Evolutionary conservation across 2,329 filamentous ascomycete species (phyloP), one percentile per base, ranked within the genome.

Genomic region (Calonectria pteridis): DNA sequence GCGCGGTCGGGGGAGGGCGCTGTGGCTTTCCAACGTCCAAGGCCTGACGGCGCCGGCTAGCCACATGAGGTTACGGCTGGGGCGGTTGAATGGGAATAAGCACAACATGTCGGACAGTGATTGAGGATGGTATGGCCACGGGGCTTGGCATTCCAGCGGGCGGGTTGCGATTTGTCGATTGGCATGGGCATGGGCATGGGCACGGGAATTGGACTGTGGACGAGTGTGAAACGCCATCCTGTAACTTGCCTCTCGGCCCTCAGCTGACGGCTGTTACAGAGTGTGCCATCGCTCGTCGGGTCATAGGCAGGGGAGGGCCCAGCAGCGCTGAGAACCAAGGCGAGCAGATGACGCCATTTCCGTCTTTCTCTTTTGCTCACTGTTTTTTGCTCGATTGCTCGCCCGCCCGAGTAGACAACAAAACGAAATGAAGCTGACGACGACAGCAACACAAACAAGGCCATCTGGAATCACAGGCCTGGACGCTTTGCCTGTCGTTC

Each of bases 251-350:
- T 58, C 50, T 37, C 28, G 13, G 18, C n/a, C 9, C 55, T 63
- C 59, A 43, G 59, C 59, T 29, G 59, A 63, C 16, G 35, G 37
- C 20, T 58, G 65, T 67, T 53, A 46, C 65, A 67, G 65, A 55
- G 65, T 43, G 65, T 46, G 26, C 50, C 50, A 67, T 67, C 35
- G n/a, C 43, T 28, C n/a, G 35, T 26, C 31, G 31, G 55, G 28
- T 29, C 20, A 26, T 43, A 10, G 40, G 40, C 50, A 43, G 28
- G 33, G 49, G 46, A 51, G 63, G 14, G 46, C 53, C 29, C 29
- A 37, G 33, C 29, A 26, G 53, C 29, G 29, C 20, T 35, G 49
- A 23, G 31, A 33, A 28, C 43, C 20, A 58, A 55, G 26, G 65
- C 16, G 59, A 37, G 29, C 23, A 13, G 7, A 46, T 46, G 43